A percentile compares a stretch with the other conserved stretches of the same genome.
Conservation (phyloP, 495 filamentous ascomycete genomes). For the Talaromyces stipitatus region DNA sequence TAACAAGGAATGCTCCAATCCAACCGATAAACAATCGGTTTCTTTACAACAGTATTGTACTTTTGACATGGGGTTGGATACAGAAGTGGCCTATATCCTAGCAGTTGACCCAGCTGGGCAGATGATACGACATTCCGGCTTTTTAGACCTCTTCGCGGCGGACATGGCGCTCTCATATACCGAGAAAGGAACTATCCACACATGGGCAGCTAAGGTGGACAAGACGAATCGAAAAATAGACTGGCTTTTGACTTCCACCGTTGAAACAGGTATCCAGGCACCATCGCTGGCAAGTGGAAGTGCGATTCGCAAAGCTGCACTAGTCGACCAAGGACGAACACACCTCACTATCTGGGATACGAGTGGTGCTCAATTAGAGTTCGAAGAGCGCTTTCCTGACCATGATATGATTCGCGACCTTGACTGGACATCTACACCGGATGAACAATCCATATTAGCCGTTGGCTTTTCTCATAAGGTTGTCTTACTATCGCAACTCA, state of each 20-base stretch:
- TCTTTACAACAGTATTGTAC: slow-evolving; percentile 58
- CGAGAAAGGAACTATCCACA: slow-evolving; percentile 62
- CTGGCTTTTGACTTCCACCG: slow-evolving; percentile 77
- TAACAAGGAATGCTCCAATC: slow-evolving; percentile 23
- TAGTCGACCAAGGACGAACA: slow-evolving; percentile 67
- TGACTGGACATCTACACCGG: slow-evolving; percentile 92
- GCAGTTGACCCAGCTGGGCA: slow-evolving; percentile 88
- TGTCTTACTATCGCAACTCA: slow-evolving; percentile 78
- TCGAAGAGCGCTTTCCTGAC: slow-evolving; percentile 61
- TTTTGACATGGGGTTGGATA: slow-evolving; percentile 63
- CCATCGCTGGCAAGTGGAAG: slow-evolving; percentile 78
- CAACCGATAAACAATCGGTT: slow-evolving; percentile 13
- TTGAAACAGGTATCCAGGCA: slow-evolving; percentile 69
- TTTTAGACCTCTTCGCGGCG: slow-evolving; percentile 78
- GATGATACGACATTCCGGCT: slow-evolving; percentile 61
- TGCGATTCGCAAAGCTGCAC: slow-evolving; percentile 77
- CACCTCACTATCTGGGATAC: slow-evolving; percentile 90
- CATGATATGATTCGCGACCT: slow-evolving; percentile 76
- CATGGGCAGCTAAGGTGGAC: slow-evolving; percentile 80
- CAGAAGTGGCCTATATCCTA: slow-evolving; percentile 73
- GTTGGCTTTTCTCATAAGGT: slow-evolving; percentile 86
- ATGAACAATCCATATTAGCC: slow-evolving; percentile 83
- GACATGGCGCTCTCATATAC: slow-evolving; percentile 89
- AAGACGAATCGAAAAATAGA: slow-evolving; percentile 47
- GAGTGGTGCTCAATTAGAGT: slow-evolving; percentile 73